Evolutionary conservation across 2,329 filamentous ascomycete species (phyloP), one percentile per base, ranked within the genome.

Genomic region (Aspergillus sp.): DNA sequence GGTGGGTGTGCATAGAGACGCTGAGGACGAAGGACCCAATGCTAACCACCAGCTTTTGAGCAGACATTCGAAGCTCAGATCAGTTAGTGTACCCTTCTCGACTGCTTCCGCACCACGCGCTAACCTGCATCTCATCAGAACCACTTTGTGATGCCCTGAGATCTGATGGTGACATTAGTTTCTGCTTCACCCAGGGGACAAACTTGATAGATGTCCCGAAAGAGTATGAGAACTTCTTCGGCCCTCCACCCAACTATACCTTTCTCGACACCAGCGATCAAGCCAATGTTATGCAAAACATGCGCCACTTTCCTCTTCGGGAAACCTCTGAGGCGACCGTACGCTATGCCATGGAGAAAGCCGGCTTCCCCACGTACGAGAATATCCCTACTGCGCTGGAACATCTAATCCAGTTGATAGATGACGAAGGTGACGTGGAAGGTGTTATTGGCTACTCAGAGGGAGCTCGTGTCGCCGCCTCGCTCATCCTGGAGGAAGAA

Each of bases 391-490:
- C 39, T 5, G 39, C 39, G 3, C 19, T 41, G 12, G 27, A 41
- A 10, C 32, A 33, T 29, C n/a, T 42, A n/a, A 19, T n/a, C 12
- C 44, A 47, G 10, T 47, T 52, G 5, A 35, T 61, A 12, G 52
- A 59, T 8, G 42, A 29, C 7, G 52, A 59, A 26, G n/a, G 29
- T 2, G 55, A 57, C 0, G 55, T 60, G 12, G 56, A 53, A 12
- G 59, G 57, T 5, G 47, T 61, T 10, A 53, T 62, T 12, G 59
- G 57, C 4, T 61, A 55, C 40, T 57, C 54, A 3, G 57, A 60
- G 42, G 59, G 59, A 27, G 58, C 52, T 4, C 48, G 51, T 10
- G 50, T 60, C 7, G 59, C 54, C 1, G 56, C 56, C 8, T 54
- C 54, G 5, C 50, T 59, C 26, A 42, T 61, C 7, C 45, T 58